phyloP scores from a whole-genome alignment of 805 yeast species.

The Teunomyces atbi region DNA sequence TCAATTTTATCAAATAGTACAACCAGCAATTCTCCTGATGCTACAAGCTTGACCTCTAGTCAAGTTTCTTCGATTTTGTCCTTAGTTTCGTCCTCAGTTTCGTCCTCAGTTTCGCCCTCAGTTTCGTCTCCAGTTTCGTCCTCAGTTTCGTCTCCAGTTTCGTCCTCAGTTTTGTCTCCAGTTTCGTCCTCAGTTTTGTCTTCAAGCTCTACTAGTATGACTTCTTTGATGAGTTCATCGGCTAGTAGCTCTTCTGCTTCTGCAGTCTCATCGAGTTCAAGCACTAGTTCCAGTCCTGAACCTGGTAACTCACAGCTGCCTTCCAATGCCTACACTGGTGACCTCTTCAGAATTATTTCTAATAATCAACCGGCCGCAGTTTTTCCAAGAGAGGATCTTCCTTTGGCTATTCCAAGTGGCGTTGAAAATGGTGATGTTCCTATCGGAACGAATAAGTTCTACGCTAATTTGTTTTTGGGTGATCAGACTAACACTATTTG shows the following conservation, averaged over 20 bases:
- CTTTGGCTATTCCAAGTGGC: constrained; percentile 46
- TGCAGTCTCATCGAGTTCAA: not conserved
- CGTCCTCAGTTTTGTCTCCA: too few relatives aligned
- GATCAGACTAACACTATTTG: constrained; percentile 54
- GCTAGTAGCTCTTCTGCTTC: not conserved
- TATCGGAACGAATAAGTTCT: constrained; percentile 75
- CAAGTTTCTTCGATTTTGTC: too few relatives aligned
- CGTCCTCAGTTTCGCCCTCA: too few relatives aligned
- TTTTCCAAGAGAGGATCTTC: constrained; percentile 46
- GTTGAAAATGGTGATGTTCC: constrained; percentile 43
- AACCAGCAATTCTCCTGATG: not conserved
- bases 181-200: not conserved
- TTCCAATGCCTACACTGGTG: constrained; percentile 23
- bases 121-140: too few relatives aligned
- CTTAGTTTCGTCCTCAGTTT: too few relatives aligned
- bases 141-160: too few relatives aligned
- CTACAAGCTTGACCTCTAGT: not conserved
- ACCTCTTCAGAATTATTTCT: constrained; percentile 50
- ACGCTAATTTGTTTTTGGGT: constrained; percentile 59
- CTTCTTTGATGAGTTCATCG: constrained; percentile 1
- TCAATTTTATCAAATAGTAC: not conserved
- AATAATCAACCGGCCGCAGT: constrained; percentile 44
- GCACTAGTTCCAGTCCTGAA: not conserved
- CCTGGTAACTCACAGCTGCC: not conserved
- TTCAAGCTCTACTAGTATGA: constrained; percentile 3